Evolutionary conservation across 129 eudicot genomes (phyloP), one percentile per base, ranked within the genome.

Genomic region (Arctium minus): DNA sequence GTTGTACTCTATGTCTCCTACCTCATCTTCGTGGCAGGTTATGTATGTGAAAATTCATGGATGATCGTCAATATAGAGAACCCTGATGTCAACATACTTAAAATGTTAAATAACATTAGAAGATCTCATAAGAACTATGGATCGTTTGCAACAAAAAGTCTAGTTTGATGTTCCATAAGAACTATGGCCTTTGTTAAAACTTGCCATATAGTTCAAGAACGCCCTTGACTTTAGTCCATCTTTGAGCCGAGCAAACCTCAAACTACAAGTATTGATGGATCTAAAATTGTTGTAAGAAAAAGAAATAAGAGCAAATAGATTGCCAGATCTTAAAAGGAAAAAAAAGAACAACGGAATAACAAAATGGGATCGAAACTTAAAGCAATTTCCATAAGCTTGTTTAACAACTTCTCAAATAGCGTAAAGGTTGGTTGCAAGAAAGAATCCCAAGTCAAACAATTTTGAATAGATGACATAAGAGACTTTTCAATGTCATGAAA

Each of bases 1-100:
- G 91, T 97, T 80, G 87, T 62, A 82, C 78, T 93, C 30, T 12
- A 85, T 22, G 27, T 22, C 27, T 22, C 27, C 27, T 22, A 22
- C 27, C 27, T 22, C 27, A 22, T 22, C 27, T 22, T 22, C 27
- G 27, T 91, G 76, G 74, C 83, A 27, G 85, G 97, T 72, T 95
- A 96, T 82, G 88, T 91, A 65, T 65, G 80, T 73, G 97, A 96
- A 73, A 96, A 93, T 75, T 86, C 97, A 48, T 96, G 99, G 98
- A 91, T 96, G 99, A 97, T 97, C 56, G 91, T 92, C 65, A 90
- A 90, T 80, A 94, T 96, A 73, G 98, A 91, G 22, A 90, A 89
- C 77, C 86, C 89, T 35, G 74, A 86, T 40, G 88, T 92, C 60
- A 87, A 83, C 86, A 82, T 87, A 1, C 48, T 89, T 90, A 83